Conservation (phyloP, 495 filamentous ascomycete genomes). For the Lasiosphaeriaceae sp. region DNA sequence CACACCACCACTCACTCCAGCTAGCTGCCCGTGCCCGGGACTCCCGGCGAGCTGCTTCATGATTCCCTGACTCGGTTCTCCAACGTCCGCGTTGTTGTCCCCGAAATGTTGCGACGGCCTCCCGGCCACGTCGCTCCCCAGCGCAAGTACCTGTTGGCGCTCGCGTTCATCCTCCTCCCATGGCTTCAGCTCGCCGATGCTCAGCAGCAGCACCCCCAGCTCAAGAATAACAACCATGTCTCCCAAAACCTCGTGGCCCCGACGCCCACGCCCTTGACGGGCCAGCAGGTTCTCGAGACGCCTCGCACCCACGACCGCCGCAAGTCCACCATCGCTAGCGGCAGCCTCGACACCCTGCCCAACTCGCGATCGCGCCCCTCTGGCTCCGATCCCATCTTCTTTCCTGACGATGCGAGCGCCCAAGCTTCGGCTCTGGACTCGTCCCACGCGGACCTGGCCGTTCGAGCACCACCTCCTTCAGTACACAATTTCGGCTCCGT, state of each 20-base stretch:
- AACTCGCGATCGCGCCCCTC: constrained; percentile 13
- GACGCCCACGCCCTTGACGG: constrained; percentile 20
- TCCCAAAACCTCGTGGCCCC: constrained; percentile 16
- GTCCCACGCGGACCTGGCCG: constrained; percentile 39
- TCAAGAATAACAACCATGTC: constrained; percentile 27
- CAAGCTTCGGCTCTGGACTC: constrained; percentile 87
- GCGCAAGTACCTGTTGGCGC: constrained; percentile 44
- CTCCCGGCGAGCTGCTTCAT: constrained; percentile 19
- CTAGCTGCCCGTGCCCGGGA: not conserved
- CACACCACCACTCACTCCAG: not conserved
- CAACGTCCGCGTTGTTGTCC: constrained; percentile 39
- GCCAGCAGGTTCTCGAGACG: constrained; percentile 23
- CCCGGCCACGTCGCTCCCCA: constrained; percentile 47
- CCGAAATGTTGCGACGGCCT: constrained; percentile 55
- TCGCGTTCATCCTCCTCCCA: constrained; percentile 50
- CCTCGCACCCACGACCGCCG: constrained; percentile 19
- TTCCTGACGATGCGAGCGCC: constrained; percentile 83
- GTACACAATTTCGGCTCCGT: constrained; percentile 50
- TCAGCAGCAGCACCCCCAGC: constrained; percentile 55
- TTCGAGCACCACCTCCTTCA: constrained; percentile 75
- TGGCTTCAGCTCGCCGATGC: constrained; percentile 51
- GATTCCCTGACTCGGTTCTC: constrained; percentile 16
- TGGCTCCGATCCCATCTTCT: constrained; percentile 31
- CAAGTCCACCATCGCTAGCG: constrained; percentile 19
- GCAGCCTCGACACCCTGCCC: constrained; percentile 10